phyloP scores from a whole-genome alignment of 2,329 filamentous ascomycete species.

The Capronia coronata region DNA sequence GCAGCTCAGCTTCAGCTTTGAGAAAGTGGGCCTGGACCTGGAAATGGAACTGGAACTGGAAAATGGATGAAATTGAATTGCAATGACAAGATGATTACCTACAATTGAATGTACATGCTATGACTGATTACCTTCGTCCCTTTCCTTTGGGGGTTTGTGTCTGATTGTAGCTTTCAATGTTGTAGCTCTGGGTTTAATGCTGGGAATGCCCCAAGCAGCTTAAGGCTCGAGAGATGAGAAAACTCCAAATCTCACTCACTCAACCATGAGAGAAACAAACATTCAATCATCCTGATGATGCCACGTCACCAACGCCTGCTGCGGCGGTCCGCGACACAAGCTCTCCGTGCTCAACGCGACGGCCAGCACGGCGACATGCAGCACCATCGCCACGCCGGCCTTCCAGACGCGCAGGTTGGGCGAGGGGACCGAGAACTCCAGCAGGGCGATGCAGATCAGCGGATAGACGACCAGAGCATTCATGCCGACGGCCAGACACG shows the following conservation, averaged over 20 bases:
- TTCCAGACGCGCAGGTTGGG: constrained; percentile 22
- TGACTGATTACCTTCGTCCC: neutral
- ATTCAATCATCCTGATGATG: no score
- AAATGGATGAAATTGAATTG: neutral
- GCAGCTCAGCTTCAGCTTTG: constrained; percentile 6
- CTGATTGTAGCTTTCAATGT: neutral
- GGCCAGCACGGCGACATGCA: constrained; percentile 18
- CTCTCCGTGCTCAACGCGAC: constrained; percentile 14
- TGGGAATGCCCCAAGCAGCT: no score
- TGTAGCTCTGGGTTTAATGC: no score
- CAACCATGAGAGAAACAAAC: no score
- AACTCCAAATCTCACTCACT: no score
- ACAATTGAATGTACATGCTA: neutral
- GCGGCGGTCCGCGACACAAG: constrained; percentile 20
- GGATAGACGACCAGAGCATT: constrained; percentile 25
- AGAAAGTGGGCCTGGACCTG: no score
- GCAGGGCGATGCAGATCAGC: constrained; percentile 19
- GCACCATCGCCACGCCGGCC: constrained; percentile 9
- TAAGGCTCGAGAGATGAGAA: no score
- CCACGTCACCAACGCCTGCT: no score
- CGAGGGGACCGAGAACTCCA: constrained; percentile 24
- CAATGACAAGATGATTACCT: neutral
- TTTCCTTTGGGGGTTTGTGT: neutral
- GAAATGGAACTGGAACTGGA: neutral
- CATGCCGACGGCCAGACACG: constrained; percentile 22